phyloP scores from a whole-genome alignment of 257 asterid species.

The Capsicum rhomboideum region DNA sequence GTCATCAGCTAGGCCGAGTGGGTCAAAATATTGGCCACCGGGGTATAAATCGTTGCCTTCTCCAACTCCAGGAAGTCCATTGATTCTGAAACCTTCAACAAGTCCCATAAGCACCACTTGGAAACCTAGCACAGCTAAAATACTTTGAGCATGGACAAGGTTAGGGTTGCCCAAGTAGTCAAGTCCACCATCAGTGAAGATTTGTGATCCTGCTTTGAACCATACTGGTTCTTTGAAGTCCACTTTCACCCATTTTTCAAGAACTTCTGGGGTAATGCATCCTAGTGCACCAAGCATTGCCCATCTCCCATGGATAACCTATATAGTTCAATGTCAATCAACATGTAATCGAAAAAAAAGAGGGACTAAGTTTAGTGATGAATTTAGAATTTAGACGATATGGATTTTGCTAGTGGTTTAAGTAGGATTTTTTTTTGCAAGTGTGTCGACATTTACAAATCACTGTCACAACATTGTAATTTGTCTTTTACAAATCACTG shows the following conservation, averaged over 20 bases:
- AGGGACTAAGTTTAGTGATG: not conserved
- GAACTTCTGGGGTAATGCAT: constrained; percentile 42
- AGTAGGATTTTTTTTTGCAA: not conserved
- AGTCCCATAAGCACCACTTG: constrained; percentile 46
- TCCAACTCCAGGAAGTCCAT: constrained; percentile 34
- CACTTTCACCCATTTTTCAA: constrained; percentile 22
- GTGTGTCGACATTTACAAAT: not conserved
- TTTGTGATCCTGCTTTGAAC: constrained; percentile 47
- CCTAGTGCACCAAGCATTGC: constrained; percentile 54
- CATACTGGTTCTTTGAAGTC: constrained; percentile 41
- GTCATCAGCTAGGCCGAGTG: constrained; percentile 43
- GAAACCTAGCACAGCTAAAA: constrained; percentile 32
- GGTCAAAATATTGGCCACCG: constrained; percentile 37
- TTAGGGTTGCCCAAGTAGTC: constrained; percentile 46
- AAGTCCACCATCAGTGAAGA: constrained; percentile 35
- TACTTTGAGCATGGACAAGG: constrained; percentile 40
- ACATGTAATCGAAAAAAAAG: not conserved
- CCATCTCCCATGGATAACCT: constrained; percentile 46
- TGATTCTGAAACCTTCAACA: constrained; percentile 35
- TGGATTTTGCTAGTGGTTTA: not conserved
- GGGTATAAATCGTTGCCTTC: constrained; percentile 37
- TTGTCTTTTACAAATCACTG: not conserved
- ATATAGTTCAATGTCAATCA: not conserved
- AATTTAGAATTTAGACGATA: not conserved
- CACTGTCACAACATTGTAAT: not conserved